Base-by-base conservation (phyloP, 2,329 filamentous ascomycete species). In the Trichoderma gracile region DNA sequence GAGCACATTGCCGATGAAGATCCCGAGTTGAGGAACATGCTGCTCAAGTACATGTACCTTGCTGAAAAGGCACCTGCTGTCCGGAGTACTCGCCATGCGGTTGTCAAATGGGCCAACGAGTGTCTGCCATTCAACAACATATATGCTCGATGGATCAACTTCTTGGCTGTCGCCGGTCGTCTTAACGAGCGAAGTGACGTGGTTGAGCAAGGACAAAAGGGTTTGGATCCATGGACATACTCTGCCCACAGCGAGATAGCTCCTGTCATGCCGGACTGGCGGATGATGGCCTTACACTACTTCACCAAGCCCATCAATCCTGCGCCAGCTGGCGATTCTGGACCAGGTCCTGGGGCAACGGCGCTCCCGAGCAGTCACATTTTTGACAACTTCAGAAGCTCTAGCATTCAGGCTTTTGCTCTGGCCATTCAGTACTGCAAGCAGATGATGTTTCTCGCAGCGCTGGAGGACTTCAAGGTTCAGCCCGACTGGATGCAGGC, bases 91-190 rank as follows among this genome's bases (percentile, higher is more conserved):
- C 87, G 91, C 8, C 95, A 93, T 76, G 89, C 92, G 21, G 89
- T 89, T 25, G 88, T 95, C 8, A 91, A 95, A 65, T 97, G 94
- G 82, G 92, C 92, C 12, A 98, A 98, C 73, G 85, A 91, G 57
- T 96, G 92, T 71, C 80, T 99, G 5, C 86, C 89, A 0, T 97
- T 92, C 70, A 83, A 83, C 21, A 92, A 97, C 71, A 82, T 92
- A 10, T 81, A 89, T 43, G 95, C 87, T 27, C 86, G 95, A 55
- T 97, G 92, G 91, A 90, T 97, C 53, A 87, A 97, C 74, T 85
- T 98, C 17, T 82, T 97, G 56, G 94, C 93, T 8, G 80, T 95
- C 9, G 87, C 86, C 17, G 88, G 88, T 14, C 82, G 83, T 3
- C 76, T 79, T 3, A 84, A 86, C 57, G 90, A 93, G 73, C 86